Percentiles rank a stretch among this genome's conserved stretches.
These are phyloP conservation scores for Myotisia sp. DNA, from an alignment of 2,329 filamentous ascomycete species.

Conservation along the genomic window DNA sequence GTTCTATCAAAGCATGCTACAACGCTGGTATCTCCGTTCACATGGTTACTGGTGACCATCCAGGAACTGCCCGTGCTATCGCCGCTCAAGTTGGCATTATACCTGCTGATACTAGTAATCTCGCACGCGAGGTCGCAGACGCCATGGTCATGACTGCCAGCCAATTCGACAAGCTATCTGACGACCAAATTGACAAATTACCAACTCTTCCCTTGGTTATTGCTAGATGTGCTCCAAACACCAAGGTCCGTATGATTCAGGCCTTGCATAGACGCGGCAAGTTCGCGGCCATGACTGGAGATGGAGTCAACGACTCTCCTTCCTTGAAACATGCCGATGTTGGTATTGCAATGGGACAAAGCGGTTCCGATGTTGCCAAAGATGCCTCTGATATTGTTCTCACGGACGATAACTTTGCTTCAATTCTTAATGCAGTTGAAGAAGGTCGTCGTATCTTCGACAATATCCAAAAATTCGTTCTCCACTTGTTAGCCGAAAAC, in stretches of 20 bases:
- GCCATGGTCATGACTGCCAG: conserved; percentile 60
- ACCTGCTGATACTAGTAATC: conserved; percentile 44
- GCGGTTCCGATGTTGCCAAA: conserved; percentile 74
- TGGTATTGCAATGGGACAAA: conserved; percentile 72
- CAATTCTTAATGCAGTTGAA: conserved; percentile 68
- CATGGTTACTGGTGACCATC: conserved; percentile 75
- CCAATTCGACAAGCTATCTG: conserved; percentile 63
- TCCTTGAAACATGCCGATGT: conserved; percentile 71
- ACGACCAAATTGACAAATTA: conserved; percentile 53
- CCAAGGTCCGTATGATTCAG: conserved; percentile 79
- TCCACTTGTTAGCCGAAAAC: conserved; percentile 67
- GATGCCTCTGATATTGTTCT: conserved; percentile 42
- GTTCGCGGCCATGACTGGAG: conserved; percentile 79
- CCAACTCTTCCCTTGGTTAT: conserved; percentile 44
- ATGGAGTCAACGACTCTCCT: conserved; percentile 77
- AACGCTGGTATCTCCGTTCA: conserved; percentile 64
- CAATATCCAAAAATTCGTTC: conserved; percentile 78
- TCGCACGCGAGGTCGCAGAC: conserved; percentile 50
- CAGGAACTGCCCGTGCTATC: conserved; percentile 63
- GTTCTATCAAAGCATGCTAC: conserved; percentile 55
- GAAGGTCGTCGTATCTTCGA: conserved; percentile 78
- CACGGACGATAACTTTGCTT: conserved; percentile 46
- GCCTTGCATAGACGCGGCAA: conserved; percentile 41
- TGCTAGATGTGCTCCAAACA: conserved; percentile 44
- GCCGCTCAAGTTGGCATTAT: conserved; percentile 67